phyloP scores from a whole-genome alignment of 2,329 filamentous ascomycete species.

The Coniochaeta pulveracea region DNA sequence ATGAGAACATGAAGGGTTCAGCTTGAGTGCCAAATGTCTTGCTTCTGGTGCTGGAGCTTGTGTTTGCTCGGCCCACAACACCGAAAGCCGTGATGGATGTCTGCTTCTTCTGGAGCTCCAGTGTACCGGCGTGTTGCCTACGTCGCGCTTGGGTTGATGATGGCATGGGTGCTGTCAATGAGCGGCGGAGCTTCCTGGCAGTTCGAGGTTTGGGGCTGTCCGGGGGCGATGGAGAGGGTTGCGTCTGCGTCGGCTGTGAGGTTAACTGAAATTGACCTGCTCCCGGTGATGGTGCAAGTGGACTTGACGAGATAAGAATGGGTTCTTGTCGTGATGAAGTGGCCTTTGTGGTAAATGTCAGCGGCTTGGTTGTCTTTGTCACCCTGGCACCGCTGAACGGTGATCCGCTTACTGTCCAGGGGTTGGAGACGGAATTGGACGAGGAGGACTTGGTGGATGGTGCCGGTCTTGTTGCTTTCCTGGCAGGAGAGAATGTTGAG shows the following conservation, averaged over 20 bases:
- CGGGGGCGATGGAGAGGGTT: not conserved
- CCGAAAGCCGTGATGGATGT: not conserved
- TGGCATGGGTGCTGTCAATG: too few relatives aligned
- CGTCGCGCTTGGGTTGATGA: too few relatives aligned
- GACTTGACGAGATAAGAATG: conserved; percentile 18
- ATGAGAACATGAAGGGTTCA: too few relatives aligned
- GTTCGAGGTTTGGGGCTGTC: not conserved
- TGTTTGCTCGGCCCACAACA: not conserved
- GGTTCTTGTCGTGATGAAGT: conserved; percentile 7
- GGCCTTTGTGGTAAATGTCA: conserved; percentile 2
- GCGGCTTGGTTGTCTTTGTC: conserved; percentile 7
- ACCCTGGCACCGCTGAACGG: conserved; percentile 20
- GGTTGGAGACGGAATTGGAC: conserved; percentile 17
- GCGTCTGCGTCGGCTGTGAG: not conserved
- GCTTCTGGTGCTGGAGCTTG: not conserved
- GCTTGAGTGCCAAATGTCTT: too few relatives aligned
- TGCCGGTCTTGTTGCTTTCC: conserved; percentile 9
- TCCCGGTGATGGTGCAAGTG: conserved; percentile 5
- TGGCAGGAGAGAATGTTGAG: too few relatives aligned
- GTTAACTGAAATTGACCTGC: not conserved
- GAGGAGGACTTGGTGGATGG: conserved; percentile 8
- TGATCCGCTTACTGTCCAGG: conserved; percentile 28
- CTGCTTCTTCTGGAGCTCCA: too few relatives aligned
- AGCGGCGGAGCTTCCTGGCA: too few relatives aligned
- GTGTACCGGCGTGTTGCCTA: too few relatives aligned